A percentile compares a stretch with the other conserved stretches of the same genome.
phyloP scores from a whole-genome alignment of 495 filamentous ascomycete species.

The Glonium stellatum region DNA sequence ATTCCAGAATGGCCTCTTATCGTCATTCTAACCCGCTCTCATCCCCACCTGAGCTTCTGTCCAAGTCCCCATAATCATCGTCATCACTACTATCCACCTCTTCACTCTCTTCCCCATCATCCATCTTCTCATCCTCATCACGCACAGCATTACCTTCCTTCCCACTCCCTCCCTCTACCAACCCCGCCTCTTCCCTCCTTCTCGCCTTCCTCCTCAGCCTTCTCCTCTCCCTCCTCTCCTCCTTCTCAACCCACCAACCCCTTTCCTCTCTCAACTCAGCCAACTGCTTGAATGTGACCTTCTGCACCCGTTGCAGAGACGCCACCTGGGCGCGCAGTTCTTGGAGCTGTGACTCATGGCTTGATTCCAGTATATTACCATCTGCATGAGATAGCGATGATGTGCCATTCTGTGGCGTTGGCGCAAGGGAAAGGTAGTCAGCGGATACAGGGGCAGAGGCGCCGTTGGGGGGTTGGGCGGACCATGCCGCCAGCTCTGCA shows the following conservation, averaged over 20 bases:
- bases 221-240: slow-evolving; percentile 24
- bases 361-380: not conserved
- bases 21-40: not conserved
- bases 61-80: not conserved
- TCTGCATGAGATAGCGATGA: not conserved
- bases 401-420: not conserved
- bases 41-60: not conserved
- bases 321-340: slow-evolving; percentile 31
- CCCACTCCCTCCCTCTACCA: slow-evolving; percentile 14
- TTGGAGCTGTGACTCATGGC: slow-evolving; percentile 5
- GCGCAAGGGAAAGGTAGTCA: slow-evolving; percentile 33
- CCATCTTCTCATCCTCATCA: slow-evolving; percentile 14
- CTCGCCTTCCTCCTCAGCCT: slow-evolving; percentile 3
- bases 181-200: slow-evolving; percentile 6
- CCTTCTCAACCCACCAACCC: slow-evolving; percentile 25
- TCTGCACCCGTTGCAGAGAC: slow-evolving; percentile 34
- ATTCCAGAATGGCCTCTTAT: too few relatives aligned
- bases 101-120: not conserved
- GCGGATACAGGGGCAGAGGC: slow-evolving; percentile 5
- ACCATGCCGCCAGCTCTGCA: slow-evolving; percentile 43
- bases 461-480: slow-evolving; percentile 4
- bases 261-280: slow-evolving; percentile 34
- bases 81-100: not conserved
- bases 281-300: slow-evolving; percentile 35
- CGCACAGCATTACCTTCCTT: slow-evolving; percentile 2